phyloP scores from a whole-genome alignment of 2,329 filamentous ascomycete genomes.

The Apiospora marii region DNA sequence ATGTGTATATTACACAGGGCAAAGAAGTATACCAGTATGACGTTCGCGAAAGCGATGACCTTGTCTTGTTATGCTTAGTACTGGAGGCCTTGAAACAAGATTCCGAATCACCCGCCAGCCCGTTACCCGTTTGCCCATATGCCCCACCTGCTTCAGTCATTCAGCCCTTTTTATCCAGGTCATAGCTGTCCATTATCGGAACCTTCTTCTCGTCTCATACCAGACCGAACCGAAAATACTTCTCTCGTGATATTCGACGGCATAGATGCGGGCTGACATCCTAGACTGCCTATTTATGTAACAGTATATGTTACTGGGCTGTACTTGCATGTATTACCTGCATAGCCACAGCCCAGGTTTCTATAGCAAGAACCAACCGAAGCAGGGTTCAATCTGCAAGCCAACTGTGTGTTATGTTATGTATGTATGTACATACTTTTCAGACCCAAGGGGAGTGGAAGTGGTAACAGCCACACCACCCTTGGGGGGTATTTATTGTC shows the following conservation, averaged over 20 bases:
- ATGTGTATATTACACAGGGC: too few relatives aligned
- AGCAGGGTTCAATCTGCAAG: conserved; percentile 11
- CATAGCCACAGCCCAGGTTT: conserved; percentile 10
- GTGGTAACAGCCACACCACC: conserved; percentile 25
- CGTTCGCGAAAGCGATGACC: neutral
- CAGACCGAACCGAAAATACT: conserved; percentile 2
- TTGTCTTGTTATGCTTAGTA: neutral
- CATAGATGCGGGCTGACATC: conserved; percentile 1
- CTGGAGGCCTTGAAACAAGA: neutral
- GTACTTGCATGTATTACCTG: conserved; percentile 13
- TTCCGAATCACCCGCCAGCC: conserved; percentile 15
- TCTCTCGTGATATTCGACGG: conserved; percentile 11
- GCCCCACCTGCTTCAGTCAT: neutral
- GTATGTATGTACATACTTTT: neutral
- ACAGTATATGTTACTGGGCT: neutral
- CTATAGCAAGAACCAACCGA: neutral
- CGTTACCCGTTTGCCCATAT: conserved; percentile 2
- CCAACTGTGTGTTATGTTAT: neutral
- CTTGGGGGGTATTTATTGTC: neutral
- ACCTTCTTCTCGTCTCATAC: neutral
- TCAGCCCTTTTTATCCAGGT: neutral
- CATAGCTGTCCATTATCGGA: neutral
- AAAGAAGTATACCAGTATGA: neutral
- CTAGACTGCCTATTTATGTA: neutral
- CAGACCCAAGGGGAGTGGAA: neutral